Evolutionary conservation across 2,329 filamentous ascomycete genomes (phyloP).

Genomic region (Aspergillus arachidicola): DNA sequence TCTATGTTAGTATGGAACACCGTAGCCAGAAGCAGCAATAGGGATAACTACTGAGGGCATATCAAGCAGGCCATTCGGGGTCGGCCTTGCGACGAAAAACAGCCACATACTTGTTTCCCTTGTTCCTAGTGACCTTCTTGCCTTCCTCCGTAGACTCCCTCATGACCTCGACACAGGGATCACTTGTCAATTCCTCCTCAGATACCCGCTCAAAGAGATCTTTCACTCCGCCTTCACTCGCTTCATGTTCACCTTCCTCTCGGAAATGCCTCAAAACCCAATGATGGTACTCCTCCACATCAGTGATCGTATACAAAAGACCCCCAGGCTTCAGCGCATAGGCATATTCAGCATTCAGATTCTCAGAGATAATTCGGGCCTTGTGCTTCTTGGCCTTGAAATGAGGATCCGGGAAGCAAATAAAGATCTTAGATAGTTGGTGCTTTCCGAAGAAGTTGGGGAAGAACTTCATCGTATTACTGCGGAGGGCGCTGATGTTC

Average conservation of each 20-base stretch:
- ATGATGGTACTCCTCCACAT: conserved; percentile 88
- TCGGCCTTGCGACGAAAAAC: conserved; percentile 81
- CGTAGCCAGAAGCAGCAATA: background rate
- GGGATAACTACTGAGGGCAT: background rate
- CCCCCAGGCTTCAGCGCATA: conserved; percentile 82
- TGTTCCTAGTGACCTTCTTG: conserved; percentile 92
- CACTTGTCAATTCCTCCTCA: conserved; percentile 56
- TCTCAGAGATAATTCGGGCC: conserved; percentile 86
- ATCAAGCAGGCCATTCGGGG: conserved; percentile 64
- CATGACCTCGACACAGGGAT: conserved; percentile 65
- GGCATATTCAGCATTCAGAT: conserved; percentile 90
- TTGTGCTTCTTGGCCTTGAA: conserved; percentile 99
- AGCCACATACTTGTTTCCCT: conserved; percentile 87
- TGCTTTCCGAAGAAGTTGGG: conserved; percentile 88
- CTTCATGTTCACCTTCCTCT: conserved; percentile 81
- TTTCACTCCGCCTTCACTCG: conserved; percentile 58
- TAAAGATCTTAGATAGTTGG: conserved; percentile 88
- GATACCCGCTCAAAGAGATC: conserved; percentile 74
- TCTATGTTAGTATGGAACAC: background rate
- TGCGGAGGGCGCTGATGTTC: conserved; percentile 85
- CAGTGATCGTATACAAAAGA: conserved; percentile 92
- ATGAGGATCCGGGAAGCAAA: conserved; percentile 97
- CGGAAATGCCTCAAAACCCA: conserved; percentile 93
- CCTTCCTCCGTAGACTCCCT: conserved; percentile 87
- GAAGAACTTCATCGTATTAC: conserved; percentile 99